Evolutionary conservation across 2,329 filamentous ascomycete species (phyloP), one percentile per base, ranked within the genome.

Genomic region (Aphanoascus verrucosus): DNA sequence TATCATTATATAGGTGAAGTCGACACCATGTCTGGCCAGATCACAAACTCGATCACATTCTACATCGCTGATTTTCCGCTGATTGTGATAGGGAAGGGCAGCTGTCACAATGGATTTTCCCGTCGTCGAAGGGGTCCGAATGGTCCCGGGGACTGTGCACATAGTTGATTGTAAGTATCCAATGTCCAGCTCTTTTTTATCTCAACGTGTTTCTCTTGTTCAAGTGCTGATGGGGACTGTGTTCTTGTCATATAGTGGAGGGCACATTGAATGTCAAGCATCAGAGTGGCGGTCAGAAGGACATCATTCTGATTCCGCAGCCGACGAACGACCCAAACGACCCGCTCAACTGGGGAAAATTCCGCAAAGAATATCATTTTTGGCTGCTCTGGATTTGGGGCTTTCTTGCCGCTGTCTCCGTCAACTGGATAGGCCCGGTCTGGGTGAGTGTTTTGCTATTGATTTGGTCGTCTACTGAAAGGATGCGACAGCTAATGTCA

Each of bases 321-420:
- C 69, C 69, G 6, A 67, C 61, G 19, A 60, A 67, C 45, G 66
- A 69, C 32, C 66, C 68, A 1, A 60, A 68, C 46, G 70, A 73
- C 56, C 67, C 65, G 12, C 63, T 69, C 38, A 73, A 69, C 51
- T 72, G 65, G 68, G 63, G 60, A 4, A 55, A 41, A 46, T 9
- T 42, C 12, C 55, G 58, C 20, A 57, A 58, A 40, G 52, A 59
- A 35, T 54, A 59, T 52, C 53, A 57, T 44, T 57, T 57, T 31
- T 59, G 57, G 57, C 52, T 57, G 17, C 54, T 59, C 11, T 59
- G 56, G 56, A 51, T 57, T 28, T 59, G 57, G 57, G 53, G 57
- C 3, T 59, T 59, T 31, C 46, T 59, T 42, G 53, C 57, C 20
- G 54, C 56, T 14, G 56, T 53, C 2, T 56, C 45, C 35, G 56